phyloP scores from a whole-genome alignment of 306 rosid genomes.

The Prunus mira region DNA sequence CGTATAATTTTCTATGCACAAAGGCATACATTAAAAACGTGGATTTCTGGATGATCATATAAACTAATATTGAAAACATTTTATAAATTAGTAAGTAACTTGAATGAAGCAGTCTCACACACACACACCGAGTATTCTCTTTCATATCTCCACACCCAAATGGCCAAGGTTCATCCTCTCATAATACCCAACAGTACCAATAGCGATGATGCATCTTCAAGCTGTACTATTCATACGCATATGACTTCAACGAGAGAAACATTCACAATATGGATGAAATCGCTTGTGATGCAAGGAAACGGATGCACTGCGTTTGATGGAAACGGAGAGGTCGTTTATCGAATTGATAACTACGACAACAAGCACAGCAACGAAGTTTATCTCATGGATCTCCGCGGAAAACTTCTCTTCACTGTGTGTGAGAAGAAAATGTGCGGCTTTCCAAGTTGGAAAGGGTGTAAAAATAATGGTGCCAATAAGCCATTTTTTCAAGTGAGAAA shows the following conservation, averaged over 20 bases:
- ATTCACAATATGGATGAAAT: constrained; percentile 42
- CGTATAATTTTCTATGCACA: neutral
- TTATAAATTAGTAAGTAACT: neutral
- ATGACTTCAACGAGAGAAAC: constrained; percentile 28
- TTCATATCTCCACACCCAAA: neutral
- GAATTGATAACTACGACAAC: constrained; percentile 37
- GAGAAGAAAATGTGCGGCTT: constrained; percentile 8
- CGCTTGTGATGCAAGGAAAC: constrained; percentile 39
- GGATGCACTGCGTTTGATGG: constrained; percentile 39
- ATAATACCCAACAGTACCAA: neutral
- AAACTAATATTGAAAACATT: neutral
- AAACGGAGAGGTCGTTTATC: constrained; percentile 30
- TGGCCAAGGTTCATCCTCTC: constrained; percentile 32
- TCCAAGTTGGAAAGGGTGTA: constrained; percentile 15
- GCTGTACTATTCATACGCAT: neutral
- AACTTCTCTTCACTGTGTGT: constrained; percentile 27
- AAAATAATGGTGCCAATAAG: neutral
- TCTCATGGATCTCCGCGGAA: constrained; percentile 44
- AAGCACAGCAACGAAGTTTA: constrained; percentile 32
- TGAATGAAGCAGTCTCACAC: neutral
- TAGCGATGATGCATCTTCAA: neutral
- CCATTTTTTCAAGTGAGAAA: constrained; percentile 28
- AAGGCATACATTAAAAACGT: neutral
- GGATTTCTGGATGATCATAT: neutral
- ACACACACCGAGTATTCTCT: neutral